Conservation (phyloP, 2,329 filamentous ascomycete genomes). For the Mycogone perniciosa region DNA sequence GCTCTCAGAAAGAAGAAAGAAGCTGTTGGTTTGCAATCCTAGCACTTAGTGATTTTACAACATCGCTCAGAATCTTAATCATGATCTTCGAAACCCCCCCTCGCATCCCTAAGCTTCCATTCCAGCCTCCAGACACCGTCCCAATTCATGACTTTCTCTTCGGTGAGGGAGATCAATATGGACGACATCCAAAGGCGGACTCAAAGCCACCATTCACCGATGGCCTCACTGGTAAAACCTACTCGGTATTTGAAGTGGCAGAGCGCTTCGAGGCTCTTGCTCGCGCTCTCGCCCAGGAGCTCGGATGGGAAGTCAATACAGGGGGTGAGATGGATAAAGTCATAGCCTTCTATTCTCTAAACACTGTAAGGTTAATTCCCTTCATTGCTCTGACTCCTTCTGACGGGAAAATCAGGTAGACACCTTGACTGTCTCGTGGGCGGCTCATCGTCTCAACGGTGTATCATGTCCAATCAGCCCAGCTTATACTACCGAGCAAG, state of each 20-base stretch:
- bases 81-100: constrained; percentile 16
- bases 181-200: constrained; percentile 51
- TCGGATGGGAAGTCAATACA: constrained; percentile 63
- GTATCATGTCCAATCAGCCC: constrained; percentile 65
- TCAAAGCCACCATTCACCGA: constrained; percentile 66
- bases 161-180: constrained; percentile 51
- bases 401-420: constrained; percentile 44
- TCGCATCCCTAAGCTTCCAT: constrained; percentile 13
- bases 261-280: constrained; percentile 55
- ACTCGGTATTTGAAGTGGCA: constrained; percentile 54
- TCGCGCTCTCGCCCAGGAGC: constrained; percentile 54
- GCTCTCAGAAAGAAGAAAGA: too few relatives aligned
- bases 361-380: constrained; percentile 41
- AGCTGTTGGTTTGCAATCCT: not conserved
- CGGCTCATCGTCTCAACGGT: constrained; percentile 61
- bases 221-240: constrained; percentile 59
- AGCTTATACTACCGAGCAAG: constrained; percentile 58
- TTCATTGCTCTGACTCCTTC: not conserved
- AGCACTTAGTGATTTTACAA: not conserved
- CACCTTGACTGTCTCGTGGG: constrained; percentile 47
- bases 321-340: constrained; percentile 75
- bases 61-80: not conserved
- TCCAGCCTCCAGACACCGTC: constrained; percentile 51
- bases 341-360: constrained; percentile 63
- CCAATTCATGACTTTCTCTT: constrained; percentile 66